Evolutionary conservation across 176 grass and related monocot species (phyloP).

Genomic region (Avena eriantha): DNA sequence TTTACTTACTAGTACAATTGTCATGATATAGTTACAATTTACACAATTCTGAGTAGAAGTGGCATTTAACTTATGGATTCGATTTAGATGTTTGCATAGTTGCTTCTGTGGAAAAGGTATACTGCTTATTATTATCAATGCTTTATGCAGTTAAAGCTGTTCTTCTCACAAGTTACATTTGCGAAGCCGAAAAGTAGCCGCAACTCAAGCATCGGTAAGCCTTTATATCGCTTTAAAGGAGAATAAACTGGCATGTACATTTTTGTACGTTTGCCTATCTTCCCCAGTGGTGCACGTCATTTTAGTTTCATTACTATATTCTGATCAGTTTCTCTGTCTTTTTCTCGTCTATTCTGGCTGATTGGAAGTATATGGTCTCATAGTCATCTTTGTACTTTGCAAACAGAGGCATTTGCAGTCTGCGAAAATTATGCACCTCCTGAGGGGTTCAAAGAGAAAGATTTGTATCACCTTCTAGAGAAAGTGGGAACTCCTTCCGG

Average conservation of each 20-base stretch:
- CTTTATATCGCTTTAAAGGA: not conserved
- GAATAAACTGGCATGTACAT: not conserved
- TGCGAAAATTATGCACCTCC: slow-evolving; percentile 92
- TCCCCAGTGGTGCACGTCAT: not conserved
- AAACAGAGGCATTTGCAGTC: slow-evolving; percentile 90
- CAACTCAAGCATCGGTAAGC: slow-evolving; percentile 91
- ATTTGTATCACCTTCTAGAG: slow-evolving; percentile 85
- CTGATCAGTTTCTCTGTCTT: not conserved
- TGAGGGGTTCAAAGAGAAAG: slow-evolving; percentile 83
- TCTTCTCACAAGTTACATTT: slow-evolving; percentile 96
- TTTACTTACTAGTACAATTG: not conserved
- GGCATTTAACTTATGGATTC: not conserved
- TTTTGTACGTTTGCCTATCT: not conserved
- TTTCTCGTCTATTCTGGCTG: not conserved
- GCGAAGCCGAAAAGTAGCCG: slow-evolving; percentile 90
- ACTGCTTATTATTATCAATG: not conserved
- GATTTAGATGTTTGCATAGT: not conserved
- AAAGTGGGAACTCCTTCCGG: slow-evolving; percentile 94
- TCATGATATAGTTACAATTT: not conserved
- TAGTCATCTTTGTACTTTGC: not conserved
- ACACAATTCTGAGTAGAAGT: not conserved
- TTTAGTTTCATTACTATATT: not conserved
- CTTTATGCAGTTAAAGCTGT: slow-evolving; percentile 77
- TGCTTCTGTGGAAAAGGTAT: not conserved
- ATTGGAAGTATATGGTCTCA: not conserved